phyloP scores from a whole-genome alignment of 805 yeast species.

The Nakazawaea populi region DNA sequence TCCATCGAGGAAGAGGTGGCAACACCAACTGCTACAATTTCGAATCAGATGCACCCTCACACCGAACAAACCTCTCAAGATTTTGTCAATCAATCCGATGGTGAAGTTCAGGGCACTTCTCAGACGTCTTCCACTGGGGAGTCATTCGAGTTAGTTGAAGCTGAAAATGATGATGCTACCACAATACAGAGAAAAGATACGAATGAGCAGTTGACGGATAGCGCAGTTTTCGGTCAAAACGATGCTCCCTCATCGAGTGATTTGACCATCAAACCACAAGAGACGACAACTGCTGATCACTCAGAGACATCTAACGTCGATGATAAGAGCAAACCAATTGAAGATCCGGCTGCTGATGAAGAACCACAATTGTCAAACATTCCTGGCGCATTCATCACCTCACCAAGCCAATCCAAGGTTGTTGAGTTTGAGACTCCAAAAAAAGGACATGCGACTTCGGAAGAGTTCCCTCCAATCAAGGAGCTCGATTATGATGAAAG shows the following conservation, averaged over 20 bases:
- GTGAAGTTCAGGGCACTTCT: not conserved
- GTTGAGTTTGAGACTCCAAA: not conserved
- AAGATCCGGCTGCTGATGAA: not conserved
- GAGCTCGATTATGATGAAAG: constrained; percentile 51
- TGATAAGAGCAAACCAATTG: constrained; percentile 3
- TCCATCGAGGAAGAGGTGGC: constrained; percentile 25
- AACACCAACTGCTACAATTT: constrained; percentile 17
- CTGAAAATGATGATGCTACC: constrained; percentile 3
- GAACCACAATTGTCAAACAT: constrained; percentile 13
- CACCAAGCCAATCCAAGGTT: not conserved
- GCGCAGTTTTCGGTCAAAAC: not conserved
- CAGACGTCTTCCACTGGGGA: constrained; percentile 9
- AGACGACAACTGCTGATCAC: constrained; percentile 1
- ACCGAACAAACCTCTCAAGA: not conserved
- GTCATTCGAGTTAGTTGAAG: constrained; percentile 9
- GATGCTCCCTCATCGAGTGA: constrained; percentile 4
- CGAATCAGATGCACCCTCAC: constrained; percentile 6
- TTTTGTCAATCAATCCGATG: not conserved
- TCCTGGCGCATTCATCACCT: constrained; percentile 6
- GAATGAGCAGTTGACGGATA: not conserved
- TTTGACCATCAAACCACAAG: constrained; percentile 5
- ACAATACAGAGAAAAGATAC: constrained; percentile 2
- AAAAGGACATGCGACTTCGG: constrained; percentile 11
- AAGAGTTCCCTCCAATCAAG: constrained; percentile 59
- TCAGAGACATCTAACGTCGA: not conserved